Percentiles rank a stretch among this genome's conserved stretches.
phyloP scores from a whole-genome alignment of 1,139 yeast species.

The Candida pseudoviswanathii region DNA sequence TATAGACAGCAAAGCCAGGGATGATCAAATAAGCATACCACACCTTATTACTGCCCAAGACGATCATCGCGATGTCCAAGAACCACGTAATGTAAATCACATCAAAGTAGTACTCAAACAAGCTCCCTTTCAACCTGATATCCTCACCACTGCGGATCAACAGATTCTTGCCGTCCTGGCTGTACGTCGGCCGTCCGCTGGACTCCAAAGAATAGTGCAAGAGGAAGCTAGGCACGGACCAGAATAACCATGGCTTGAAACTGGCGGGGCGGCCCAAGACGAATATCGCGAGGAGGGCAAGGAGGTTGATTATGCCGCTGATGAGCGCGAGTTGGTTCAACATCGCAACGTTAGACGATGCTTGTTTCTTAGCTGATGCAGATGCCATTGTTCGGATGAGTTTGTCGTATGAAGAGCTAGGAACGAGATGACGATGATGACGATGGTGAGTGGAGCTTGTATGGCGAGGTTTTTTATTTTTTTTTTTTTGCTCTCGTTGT shows the following conservation, averaged over 20 bases:
- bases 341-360: constrained; percentile 54
- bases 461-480: too few species aligned
- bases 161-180: constrained; percentile 25
- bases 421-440: too few species aligned
- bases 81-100: constrained; percentile 70
- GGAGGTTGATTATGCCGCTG: constrained; percentile 44
- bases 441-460: too few species aligned
- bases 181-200: constrained; percentile 63
- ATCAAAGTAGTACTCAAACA: constrained; percentile 79
- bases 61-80: constrained; percentile 55
- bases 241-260: constrained; percentile 52
- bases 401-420: too few species aligned
- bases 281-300: constrained; percentile 44
- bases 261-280: constrained; percentile 56
- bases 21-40: constrained; percentile 57
- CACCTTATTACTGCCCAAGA: constrained; percentile 59
- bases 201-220: constrained; percentile 62
- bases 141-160: constrained; percentile 65
- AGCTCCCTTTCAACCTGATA: constrained; percentile 57
- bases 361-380: constrained; percentile 65
- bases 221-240: constrained; percentile 58
- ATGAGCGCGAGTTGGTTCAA: constrained; percentile 57
- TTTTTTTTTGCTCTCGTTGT: too few species aligned
- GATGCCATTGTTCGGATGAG: constrained; percentile 36
- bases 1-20: constrained; percentile 59